These are phyloP conservation scores for Primulina tabacum DNA, from an alignment of 257 asterid species.

Conservation along the genomic window DNA sequence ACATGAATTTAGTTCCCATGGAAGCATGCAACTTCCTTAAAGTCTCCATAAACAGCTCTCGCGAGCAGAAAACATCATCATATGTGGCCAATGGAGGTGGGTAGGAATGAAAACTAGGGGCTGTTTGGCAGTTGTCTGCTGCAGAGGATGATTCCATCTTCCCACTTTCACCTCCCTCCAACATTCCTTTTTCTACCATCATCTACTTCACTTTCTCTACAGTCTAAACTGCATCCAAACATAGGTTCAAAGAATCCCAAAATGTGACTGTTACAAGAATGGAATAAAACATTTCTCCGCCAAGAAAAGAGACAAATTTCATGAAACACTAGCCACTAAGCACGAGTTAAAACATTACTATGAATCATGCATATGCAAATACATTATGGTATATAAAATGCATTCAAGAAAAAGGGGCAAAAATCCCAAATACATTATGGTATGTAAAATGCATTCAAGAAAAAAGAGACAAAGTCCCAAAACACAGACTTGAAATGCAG, in stretches of 20 bases:
- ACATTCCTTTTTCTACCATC: conserved; percentile 38
- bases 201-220: conserved; percentile 24
- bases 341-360: neutral
- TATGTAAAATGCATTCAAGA: conserved; percentile 17
- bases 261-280: conserved; percentile 15
- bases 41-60: conserved; percentile 49
- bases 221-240: conserved; percentile 13
- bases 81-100: conserved; percentile 69
- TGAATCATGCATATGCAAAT: neutral
- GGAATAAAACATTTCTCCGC: neutral
- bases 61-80: conserved; percentile 53
- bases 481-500: conserved; percentile 16
- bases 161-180: conserved; percentile 34
- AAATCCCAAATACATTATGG: neutral
- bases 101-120: conserved; percentile 44
- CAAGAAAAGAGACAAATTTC: neutral
- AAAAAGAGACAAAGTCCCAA: conserved; percentile 19
- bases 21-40: conserved; percentile 67
- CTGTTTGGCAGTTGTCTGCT: conserved; percentile 28
- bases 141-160: conserved; percentile 39
- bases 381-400: neutral
- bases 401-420: conserved; percentile 23
- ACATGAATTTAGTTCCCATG: conserved; percentile 91
- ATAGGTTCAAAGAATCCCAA: neutral
- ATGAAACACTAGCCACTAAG: neutral